Base-by-base conservation (phyloP, 2,329 filamentous ascomycete species). In the Rutstroemia sp. region DNA sequence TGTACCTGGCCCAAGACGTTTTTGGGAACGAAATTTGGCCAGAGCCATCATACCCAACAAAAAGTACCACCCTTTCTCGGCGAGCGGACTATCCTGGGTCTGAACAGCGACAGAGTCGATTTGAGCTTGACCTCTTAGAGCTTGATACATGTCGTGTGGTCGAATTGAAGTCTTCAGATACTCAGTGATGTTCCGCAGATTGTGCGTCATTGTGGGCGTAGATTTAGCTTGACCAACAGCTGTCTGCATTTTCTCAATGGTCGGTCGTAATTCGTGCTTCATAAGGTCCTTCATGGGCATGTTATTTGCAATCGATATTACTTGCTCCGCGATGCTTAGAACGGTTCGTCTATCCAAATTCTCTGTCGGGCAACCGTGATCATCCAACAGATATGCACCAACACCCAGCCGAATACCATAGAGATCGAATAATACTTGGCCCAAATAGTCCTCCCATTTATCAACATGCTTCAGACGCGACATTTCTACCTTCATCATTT, bases 201-300 rank as follows among this genome's bases (percentile, higher is more conserved):
- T 99, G 69, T 94, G 87, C n/a, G 86, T 80, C 72, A 95, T 86
- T 59, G 91, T 84, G 5, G 89, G 82, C 1, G 86, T 87, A 12
- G 86, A 82, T 69, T 92, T 96, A 27, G 87, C 82, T 54, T 82
- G 81, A 1, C 89, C 90, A 54, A 97, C 86, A 5, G 89, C 86
- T 63, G 89, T 85, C 69, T 97, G 92, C 72, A 99, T 89, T 63
- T 92, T 91, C 58, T 99, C 94, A 57, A 99, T 94, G 0, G 91
- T 90, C 16, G 79, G 83, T 69, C 92, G 95, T 54, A 99, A 76
- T 56, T 97, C 90, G 16, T 91, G 94, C 70, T 95, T 97, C 16
- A 91, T 82, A 17, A 97, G 74, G 62, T 97, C 94, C 66, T 92
- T 95, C 75, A 95, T 88, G 21, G 89, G 86, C 76, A 96, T 86